Percentiles rank a stretch among this genome's conserved stretches.
Conservation (phyloP, 306 rosid genomes). For the Delonix regia region DNA sequence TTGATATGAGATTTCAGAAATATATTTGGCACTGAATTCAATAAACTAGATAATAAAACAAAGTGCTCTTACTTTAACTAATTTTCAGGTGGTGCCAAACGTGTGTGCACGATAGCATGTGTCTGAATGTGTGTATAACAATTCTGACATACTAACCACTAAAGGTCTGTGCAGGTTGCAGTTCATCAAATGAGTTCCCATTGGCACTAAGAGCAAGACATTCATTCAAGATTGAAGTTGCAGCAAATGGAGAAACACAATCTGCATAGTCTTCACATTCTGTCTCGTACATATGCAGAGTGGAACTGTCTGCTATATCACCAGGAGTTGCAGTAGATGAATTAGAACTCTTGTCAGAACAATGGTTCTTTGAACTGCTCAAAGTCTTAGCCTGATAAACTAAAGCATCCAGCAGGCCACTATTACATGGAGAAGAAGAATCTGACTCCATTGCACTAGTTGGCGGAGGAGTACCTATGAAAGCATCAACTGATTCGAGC, state of each 20-base stretch:
- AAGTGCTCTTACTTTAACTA: neutral
- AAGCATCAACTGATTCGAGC: slow-evolving; percentile 75
- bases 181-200: slow-evolving; percentile 68
- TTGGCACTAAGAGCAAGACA: slow-evolving; percentile 61
- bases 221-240: slow-evolving; percentile 64
- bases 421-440: slow-evolving; percentile 70
- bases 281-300: slow-evolving; percentile 53
- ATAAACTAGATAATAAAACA: slow-evolving; percentile 19
- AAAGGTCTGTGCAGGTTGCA: slow-evolving; percentile 46
- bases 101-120: neutral
- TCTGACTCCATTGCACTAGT: slow-evolving; percentile 59
- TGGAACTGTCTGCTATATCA: slow-evolving; percentile 60
- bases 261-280: slow-evolving; percentile 71
- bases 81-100: slow-evolving; percentile 15
- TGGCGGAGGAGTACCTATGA: slow-evolving; percentile 65
- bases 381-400: slow-evolving; percentile 65
- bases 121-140: neutral
- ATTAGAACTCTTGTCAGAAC: slow-evolving; percentile 70
- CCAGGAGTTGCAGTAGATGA: slow-evolving; percentile 68
- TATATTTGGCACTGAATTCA: slow-evolving; percentile 8
- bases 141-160: slow-evolving; percentile 58
- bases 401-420: slow-evolving; percentile 90
- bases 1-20: neutral
- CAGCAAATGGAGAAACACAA: slow-evolving; percentile 65
- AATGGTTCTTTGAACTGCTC: slow-evolving; percentile 57